These are phyloP conservation scores for Gracilaria domingensis DNA, from an alignment of 23 red algal genomes.

Conservation along the genomic window DNA sequence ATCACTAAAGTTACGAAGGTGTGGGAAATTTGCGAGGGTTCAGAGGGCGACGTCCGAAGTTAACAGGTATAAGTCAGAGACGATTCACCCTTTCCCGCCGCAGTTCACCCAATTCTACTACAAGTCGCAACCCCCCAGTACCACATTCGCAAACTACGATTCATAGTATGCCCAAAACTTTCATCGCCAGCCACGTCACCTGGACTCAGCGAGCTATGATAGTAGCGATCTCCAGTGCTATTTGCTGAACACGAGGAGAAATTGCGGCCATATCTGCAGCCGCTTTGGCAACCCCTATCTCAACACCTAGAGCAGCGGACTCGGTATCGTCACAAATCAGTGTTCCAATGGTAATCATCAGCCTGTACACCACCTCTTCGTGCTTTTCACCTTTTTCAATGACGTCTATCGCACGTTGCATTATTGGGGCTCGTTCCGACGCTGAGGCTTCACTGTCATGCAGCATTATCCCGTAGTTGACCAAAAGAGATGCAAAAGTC, in stretches of 20 bases:
- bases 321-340: conserved; percentile 67
- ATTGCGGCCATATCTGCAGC: conserved; percentile 64
- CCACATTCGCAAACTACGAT: background rate
- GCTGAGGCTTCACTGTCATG: conserved; percentile 56
- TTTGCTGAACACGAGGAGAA: conserved; percentile 70
- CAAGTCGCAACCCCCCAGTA: background rate
- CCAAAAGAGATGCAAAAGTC: conserved; percentile 60
- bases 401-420: conserved; percentile 17
- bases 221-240: conserved; percentile 78
- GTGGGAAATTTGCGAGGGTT: background rate
- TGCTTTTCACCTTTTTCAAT: conserved; percentile 53
- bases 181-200: background rate
- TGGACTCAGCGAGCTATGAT: conserved; percentile 57
- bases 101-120: background rate
- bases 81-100: background rate
- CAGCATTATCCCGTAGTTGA: conserved; percentile 74
- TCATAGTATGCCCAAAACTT: background rate
- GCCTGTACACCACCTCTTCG: conserved; percentile 63
- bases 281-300: conserved; percentile 55
- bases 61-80: conserved; percentile 10
- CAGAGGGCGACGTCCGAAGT: background rate
- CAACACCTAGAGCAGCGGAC: conserved; percentile 46
- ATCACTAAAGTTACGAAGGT: background rate
- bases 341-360: conserved; percentile 73
- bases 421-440: conserved; percentile 27